A percentile compares a stretch with the other conserved stretches of the same genome.
phyloP scores from a whole-genome alignment of 176 grass and related monocot genomes.

The Oryza nivara region DNA sequence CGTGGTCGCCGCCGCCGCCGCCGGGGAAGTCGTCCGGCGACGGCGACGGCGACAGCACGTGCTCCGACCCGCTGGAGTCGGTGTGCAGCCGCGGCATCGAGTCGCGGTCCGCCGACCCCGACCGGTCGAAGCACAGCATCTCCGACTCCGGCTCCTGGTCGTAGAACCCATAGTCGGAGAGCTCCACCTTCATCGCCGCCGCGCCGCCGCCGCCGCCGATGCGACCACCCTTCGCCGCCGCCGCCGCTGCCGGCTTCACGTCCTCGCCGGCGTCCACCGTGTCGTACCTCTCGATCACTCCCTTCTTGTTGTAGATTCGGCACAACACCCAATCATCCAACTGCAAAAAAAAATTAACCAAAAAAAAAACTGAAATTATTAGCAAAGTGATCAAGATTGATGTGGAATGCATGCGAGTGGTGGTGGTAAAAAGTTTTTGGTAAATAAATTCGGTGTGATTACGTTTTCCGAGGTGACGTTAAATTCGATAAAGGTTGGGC shows the following conservation, averaged over 20 bases:
- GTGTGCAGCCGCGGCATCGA: conserved; percentile 44
- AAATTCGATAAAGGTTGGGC: conserved; percentile 28
- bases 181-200: conserved; percentile 60
- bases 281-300: conserved; percentile 63
- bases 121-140: conserved; percentile 67
- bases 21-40: conserved; percentile 68
- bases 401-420: background rate
- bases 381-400: background rate
- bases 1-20: conserved; percentile 35
- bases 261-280: conserved; percentile 34
- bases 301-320: conserved; percentile 99
- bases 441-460: background rate
- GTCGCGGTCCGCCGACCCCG: conserved; percentile 39
- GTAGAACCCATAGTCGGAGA: conserved; percentile 42
- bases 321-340: conserved; percentile 95
- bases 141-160: conserved; percentile 38
- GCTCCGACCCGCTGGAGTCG: conserved; percentile 82
- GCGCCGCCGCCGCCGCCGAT: background rate
- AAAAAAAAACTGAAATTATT: background rate
- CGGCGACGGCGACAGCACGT: conserved; percentile 64
- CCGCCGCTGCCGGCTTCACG: conserved; percentile 29
- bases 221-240: conserved; percentile 17
- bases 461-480: background rate
- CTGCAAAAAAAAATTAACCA: conserved; percentile 39
- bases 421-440: no score